phyloP scores from a whole-genome alignment of 768 basidiomycete species.

The Exsudoporus frostii region DNA sequence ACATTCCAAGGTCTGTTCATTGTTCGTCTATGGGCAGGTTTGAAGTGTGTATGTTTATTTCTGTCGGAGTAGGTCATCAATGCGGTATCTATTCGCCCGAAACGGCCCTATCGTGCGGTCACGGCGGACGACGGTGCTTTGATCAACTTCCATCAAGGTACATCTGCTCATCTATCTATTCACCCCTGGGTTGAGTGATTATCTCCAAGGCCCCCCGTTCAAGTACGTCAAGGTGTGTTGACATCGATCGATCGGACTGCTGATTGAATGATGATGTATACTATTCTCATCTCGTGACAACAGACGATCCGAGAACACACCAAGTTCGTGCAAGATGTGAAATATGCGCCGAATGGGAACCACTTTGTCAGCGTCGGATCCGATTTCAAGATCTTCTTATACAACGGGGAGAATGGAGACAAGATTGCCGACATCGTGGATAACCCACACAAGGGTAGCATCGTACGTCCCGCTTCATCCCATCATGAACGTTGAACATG shows the following conservation, averaged over 20 bases:
- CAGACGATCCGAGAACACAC: conserved; percentile 88
- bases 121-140: conserved; percentile 83
- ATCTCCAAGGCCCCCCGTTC: conserved; percentile 66
- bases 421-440: conserved; percentile 66
- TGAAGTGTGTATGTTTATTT: background rate
- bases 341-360: conserved; percentile 77
- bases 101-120: conserved; percentile 87
- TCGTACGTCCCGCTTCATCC: conserved; percentile 46
- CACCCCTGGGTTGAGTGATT: background rate
- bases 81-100: conserved; percentile 81
- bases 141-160: conserved; percentile 82
- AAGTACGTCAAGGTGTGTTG: conserved; percentile 75
- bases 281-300: background rate
- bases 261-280: background rate
- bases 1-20: conserved; percentile 73
- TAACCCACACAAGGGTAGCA: conserved; percentile 67
- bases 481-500: background rate
- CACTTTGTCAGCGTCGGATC: conserved; percentile 87
- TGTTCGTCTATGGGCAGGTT: background rate
- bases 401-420: conserved; percentile 88
- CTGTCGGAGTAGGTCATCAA: conserved; percentile 62
- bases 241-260: background rate
- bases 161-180: conserved; percentile 1
- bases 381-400: conserved; percentile 83
- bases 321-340: conserved; percentile 89